Conservation (phyloP, 2,329 filamentous ascomycete genomes). For the Fusarium illudens region DNA sequence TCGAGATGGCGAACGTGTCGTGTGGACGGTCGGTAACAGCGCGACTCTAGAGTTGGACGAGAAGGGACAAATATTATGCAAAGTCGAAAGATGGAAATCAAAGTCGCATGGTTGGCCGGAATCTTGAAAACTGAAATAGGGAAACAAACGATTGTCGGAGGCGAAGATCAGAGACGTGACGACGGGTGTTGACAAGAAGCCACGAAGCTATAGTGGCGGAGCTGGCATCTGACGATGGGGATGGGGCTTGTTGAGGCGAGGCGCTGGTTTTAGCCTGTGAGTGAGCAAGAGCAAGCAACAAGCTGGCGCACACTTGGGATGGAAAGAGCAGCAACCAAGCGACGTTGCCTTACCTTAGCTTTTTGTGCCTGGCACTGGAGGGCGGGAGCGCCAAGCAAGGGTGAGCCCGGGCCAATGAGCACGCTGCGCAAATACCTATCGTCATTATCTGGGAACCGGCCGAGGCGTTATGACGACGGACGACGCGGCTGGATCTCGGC, state of each 20-base stretch:
- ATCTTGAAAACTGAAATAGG: slow-evolving; percentile 18
- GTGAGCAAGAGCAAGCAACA: slow-evolving; percentile 14
- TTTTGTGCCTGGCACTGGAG: slow-evolving; percentile 31
- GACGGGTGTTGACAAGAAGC: slow-evolving; percentile 36
- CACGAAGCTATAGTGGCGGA: slow-evolving; percentile 43
- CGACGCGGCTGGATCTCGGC: slow-evolving; percentile 3
- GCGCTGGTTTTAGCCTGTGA: too few relatives aligned
- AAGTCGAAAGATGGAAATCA: slow-evolving; percentile 5
- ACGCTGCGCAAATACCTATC: slow-evolving; percentile 16
- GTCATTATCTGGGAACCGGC: slow-evolving; percentile 13
- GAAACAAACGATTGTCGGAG: slow-evolving; percentile 15
- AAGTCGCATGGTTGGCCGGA: neutral
- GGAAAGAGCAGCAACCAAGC: slow-evolving; percentile 2
- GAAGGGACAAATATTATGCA: slow-evolving; percentile 8
- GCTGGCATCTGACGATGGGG: slow-evolving; percentile 41
- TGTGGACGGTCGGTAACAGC: slow-evolving; percentile 4
- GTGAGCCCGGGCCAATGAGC: slow-evolving; percentile 32
- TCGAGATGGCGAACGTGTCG: slow-evolving; percentile 33
- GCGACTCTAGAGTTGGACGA: slow-evolving; percentile 9
- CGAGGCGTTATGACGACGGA: slow-evolving; percentile 15
- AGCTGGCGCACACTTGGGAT: slow-evolving; percentile 13
- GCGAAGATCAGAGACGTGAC: slow-evolving; percentile 35
- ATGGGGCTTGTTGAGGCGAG: slow-evolving; percentile 43
- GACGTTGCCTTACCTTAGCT: slow-evolving; percentile 33
- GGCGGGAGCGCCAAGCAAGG: slow-evolving; percentile 33